Conservation (phyloP, 1,284 basidiomycete genomes). For the Cutaneotrichosporon cyanovorans region DNA sequence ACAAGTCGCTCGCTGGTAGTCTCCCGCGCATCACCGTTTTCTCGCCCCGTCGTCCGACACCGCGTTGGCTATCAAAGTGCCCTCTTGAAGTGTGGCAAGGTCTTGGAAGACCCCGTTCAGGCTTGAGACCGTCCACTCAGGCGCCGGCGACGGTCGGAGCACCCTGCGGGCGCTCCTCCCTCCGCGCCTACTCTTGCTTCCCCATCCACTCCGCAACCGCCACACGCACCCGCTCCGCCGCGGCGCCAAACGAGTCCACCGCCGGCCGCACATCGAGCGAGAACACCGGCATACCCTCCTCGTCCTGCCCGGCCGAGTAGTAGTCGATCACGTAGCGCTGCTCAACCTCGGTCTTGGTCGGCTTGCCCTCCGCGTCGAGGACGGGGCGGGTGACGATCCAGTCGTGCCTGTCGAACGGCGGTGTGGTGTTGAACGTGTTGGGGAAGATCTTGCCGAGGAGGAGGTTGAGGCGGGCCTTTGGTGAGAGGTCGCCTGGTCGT, state of each 20-base stretch:
- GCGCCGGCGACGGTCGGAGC: too few relatives aligned
- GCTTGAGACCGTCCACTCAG: too few relatives aligned
- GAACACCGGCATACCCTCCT: conserved; percentile 83
- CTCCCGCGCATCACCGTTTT: too few relatives aligned
- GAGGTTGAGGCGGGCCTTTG: conserved; percentile 78
- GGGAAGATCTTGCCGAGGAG: conserved; percentile 83
- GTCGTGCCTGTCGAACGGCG: conserved; percentile 98
- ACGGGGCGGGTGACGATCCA: conserved; percentile 78
- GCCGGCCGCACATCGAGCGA: conserved; percentile 86
- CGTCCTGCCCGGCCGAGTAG: conserved; percentile 77
- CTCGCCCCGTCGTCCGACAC: too few relatives aligned
- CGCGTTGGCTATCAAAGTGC: too few relatives aligned
- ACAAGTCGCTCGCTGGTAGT: too few relatives aligned
- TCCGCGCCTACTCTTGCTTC: neutral
- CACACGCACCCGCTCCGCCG: conserved; percentile 62
- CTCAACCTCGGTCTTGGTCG: conserved; percentile 24
- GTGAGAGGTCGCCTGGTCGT: conserved; percentile 69
- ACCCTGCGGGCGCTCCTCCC: too few relatives aligned
- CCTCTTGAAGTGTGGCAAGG: too few relatives aligned
- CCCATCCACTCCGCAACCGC: conserved; percentile 62
- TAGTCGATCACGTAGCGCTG: conserved; percentile 96
- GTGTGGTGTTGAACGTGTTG: conserved; percentile 73
- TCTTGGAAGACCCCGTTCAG: too few relatives aligned
- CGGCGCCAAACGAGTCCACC: conserved; percentile 65
- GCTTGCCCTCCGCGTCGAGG: conserved; percentile 53